phyloP scores from a whole-genome alignment of 2,329 filamentous ascomycete genomes.

The Xylariaceae sp. region DNA sequence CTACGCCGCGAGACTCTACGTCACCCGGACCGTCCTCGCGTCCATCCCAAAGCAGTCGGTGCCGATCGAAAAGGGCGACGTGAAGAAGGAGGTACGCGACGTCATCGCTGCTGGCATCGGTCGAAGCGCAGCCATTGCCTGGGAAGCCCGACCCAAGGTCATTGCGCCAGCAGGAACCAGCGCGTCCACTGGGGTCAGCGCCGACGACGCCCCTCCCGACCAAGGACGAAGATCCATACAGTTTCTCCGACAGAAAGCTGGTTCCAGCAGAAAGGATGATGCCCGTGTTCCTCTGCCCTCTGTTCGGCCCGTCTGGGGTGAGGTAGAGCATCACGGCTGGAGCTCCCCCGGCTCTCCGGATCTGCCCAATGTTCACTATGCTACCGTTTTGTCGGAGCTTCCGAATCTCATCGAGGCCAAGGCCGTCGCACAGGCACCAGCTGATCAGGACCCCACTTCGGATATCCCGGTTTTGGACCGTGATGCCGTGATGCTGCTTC shows the following conservation, averaged over 20 bases:
- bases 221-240: constrained; percentile 18
- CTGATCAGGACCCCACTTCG: constrained; percentile 36
- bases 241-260: constrained; percentile 32
- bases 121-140: constrained; percentile 75
- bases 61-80: constrained; percentile 78
- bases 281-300: constrained; percentile 44
- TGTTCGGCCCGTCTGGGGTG: constrained; percentile 63
- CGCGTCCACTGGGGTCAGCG: constrained; percentile 12
- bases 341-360: constrained; percentile 71
- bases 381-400: constrained; percentile 73
- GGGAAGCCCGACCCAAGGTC: constrained; percentile 66
- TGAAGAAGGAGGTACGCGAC: constrained; percentile 66
- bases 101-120: constrained; percentile 69
- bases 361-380: constrained; percentile 76
- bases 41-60: constrained; percentile 84
- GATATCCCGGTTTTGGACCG: constrained; percentile 52
- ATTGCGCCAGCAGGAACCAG: constrained; percentile 26
- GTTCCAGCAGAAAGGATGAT: constrained; percentile 33
- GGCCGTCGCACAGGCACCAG: constrained; percentile 76
- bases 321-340: constrained; percentile 86
- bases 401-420: constrained; percentile 89
- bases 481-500: constrained; percentile 64
- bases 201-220: constrained; percentile 10
- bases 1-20: constrained; percentile 79
- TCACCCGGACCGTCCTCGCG: constrained; percentile 71